Percentiles rank a stretch among this genome's conserved stretches.
Evolutionary conservation across 208 protist genomes (phyloP).

Genomic region (Naegleria fowleri): DNA sequence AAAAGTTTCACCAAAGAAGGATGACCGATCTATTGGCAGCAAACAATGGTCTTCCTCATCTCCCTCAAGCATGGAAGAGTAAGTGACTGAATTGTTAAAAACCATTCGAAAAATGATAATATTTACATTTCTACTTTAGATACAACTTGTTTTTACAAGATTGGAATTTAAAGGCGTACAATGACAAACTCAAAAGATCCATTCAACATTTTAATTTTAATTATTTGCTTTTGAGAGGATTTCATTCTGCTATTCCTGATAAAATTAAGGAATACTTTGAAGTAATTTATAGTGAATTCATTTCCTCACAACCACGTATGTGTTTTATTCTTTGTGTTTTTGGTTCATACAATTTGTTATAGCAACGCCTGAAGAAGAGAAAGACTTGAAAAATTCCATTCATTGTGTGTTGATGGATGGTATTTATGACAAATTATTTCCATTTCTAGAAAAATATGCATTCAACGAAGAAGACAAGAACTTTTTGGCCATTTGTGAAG

Average conservation of each 20-base stretch:
- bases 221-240: not conserved
- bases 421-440: constrained; percentile 5
- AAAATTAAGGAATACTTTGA: not conserved
- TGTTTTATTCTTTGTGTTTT: too few species aligned
- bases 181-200: not conserved
- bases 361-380: not conserved
- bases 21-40: too few species aligned
- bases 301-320: too few species aligned
- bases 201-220: not conserved
- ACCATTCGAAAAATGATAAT: too few species aligned
- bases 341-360: not conserved
- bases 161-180: not conserved
- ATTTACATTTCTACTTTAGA: too few species aligned
- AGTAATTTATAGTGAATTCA: not conserved
- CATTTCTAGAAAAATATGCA: not conserved
- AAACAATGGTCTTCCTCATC: too few species aligned
- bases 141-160: not conserved
- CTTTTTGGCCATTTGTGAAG: not conserved
- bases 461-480: not conserved
- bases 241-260: not conserved
- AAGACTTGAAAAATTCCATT: not conserved
- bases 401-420: not conserved
- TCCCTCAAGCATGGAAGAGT: too few species aligned
- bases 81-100: too few species aligned
- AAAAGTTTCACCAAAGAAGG: not conserved